Conservation (phyloP, 1,284 basidiomycete genomes). For the Leccinum solheimii region DNA sequence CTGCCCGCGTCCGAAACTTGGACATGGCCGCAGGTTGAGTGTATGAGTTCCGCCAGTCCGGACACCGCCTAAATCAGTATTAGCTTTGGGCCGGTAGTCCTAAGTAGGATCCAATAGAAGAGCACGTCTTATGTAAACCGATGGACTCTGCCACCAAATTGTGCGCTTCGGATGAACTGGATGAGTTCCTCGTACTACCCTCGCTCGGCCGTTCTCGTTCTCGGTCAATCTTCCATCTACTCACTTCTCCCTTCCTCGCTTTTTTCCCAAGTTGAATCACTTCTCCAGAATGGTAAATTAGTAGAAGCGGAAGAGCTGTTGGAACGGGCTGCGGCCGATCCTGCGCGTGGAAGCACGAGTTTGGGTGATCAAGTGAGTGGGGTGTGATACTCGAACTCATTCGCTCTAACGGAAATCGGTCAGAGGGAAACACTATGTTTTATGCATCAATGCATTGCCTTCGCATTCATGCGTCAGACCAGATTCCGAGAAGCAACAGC, state of each 20-base stretch:
- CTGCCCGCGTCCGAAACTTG: too few species aligned
- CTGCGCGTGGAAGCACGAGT: conserved; percentile 10
- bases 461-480: conserved; percentile 69
- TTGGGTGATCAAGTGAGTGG: conserved; percentile 15
- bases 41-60: too few species aligned
- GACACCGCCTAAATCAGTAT: too few species aligned
- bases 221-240: conserved; percentile 61
- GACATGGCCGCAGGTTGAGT: too few species aligned
- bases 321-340: conserved; percentile 36
- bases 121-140: conserved; percentile 13
- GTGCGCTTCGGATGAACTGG: conserved; percentile 1
- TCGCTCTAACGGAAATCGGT: conserved; percentile 3
- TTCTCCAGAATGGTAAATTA: conserved; percentile 64
- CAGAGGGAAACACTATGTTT: conserved; percentile 70
- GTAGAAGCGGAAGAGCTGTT: conserved; percentile 65
- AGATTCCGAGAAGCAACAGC: conserved; percentile 77
- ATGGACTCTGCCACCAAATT: background rate
- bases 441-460: conserved; percentile 75
- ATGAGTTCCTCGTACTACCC: conserved; percentile 46
- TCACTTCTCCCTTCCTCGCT: conserved; percentile 72
- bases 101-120: background rate
- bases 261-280: conserved; percentile 69
- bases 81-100: too few species aligned
- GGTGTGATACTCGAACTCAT: background rate
- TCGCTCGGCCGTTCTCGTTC: conserved; percentile 62